A percentile compares a stretch with the other conserved stretches of the same genome.
These are phyloP conservation scores for Capsella bursapastoris DNA, from an alignment of 345 rosid species.

Conservation along the genomic window DNA sequence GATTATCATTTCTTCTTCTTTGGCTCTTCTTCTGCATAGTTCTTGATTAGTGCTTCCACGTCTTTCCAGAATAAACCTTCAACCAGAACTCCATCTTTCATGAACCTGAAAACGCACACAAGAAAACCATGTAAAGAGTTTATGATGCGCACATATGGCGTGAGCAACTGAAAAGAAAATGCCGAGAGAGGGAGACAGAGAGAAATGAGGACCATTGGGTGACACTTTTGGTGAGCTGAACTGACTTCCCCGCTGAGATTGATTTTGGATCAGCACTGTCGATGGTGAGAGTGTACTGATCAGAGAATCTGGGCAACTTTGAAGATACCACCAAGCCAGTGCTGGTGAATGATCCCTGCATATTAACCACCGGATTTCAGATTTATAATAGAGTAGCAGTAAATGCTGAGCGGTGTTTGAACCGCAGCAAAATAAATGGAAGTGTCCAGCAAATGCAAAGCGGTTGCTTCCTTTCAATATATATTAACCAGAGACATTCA, in stretches of 20 bases:
- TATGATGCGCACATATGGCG: background rate
- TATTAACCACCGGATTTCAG: constrained; percentile 7
- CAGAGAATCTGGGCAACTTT: constrained; percentile 92
- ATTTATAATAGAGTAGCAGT: background rate
- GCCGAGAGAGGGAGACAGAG: constrained; percentile 25
- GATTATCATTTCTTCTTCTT: constrained; percentile 72
- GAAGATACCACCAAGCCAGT: constrained; percentile 91
- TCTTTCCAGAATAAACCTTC: constrained; percentile 96
- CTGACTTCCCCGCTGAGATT: constrained; percentile 84
- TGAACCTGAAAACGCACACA: constrained; percentile 63
- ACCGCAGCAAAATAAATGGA: constrained; percentile 8
- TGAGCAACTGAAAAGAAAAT: background rate
- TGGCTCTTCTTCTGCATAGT: constrained; percentile 81
- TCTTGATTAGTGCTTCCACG: constrained; percentile 66
- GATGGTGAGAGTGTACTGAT: constrained; percentile 75
- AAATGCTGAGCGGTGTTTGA: background rate
- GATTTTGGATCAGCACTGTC: constrained; percentile 93
- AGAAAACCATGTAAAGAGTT: background rate
- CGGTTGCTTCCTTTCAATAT: no score
- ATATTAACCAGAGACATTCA: background rate
- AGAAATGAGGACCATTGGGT: constrained; percentile 71
- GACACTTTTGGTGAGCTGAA: constrained; percentile 79
- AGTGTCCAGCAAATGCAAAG: background rate
- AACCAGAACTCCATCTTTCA: constrained; percentile 84
- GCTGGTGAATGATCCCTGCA: constrained; percentile 88